phyloP scores from a whole-genome alignment of 441 rosid genomes.

The Pelargonium exstipulatum region DNA sequence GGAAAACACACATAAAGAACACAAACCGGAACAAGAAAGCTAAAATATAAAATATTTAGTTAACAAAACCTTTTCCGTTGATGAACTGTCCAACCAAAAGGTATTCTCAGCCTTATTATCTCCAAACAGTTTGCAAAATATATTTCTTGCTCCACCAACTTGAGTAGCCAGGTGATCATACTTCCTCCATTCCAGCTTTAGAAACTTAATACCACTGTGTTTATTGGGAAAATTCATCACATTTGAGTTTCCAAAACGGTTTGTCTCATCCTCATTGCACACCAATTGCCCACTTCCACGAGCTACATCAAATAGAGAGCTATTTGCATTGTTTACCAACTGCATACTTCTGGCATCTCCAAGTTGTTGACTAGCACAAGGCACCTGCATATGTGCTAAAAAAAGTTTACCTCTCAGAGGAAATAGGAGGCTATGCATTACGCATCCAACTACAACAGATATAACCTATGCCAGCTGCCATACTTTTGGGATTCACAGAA shows the following conservation, averaged over 20 bases:
- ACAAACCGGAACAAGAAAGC: not conserved
- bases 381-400: slow-evolving; percentile 76
- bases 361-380: slow-evolving; percentile 36
- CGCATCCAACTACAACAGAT: slow-evolving; percentile 14
- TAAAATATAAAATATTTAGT: not conserved
- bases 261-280: slow-evolving; percentile 27
- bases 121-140: slow-evolving; percentile 63
- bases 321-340: slow-evolving; percentile 29
- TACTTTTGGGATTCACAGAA: not conserved
- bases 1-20: not conserved
- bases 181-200: slow-evolving; percentile 82
- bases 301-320: slow-evolving; percentile 29
- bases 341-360: slow-evolving; percentile 36
- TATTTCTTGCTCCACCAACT: slow-evolving; percentile 75
- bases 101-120: slow-evolving; percentile 49
- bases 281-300: slow-evolving; percentile 23
- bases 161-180: slow-evolving; percentile 45
- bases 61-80: slow-evolving; percentile 65
- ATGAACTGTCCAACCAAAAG: slow-evolving; percentile 97
- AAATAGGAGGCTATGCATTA: slow-evolving; percentile 20
- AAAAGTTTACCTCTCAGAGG: slow-evolving; percentile 56
- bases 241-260: slow-evolving; percentile 28
- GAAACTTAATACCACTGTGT: slow-evolving; percentile 29
- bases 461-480: slow-evolving; percentile 3
- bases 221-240: slow-evolving; percentile 31